Percentiles rank a stretch among this genome's conserved stretches.
Conservation (phyloP, 2,329 filamentous ascomycete genomes). For the Corinectria fuckeliana region DNA sequence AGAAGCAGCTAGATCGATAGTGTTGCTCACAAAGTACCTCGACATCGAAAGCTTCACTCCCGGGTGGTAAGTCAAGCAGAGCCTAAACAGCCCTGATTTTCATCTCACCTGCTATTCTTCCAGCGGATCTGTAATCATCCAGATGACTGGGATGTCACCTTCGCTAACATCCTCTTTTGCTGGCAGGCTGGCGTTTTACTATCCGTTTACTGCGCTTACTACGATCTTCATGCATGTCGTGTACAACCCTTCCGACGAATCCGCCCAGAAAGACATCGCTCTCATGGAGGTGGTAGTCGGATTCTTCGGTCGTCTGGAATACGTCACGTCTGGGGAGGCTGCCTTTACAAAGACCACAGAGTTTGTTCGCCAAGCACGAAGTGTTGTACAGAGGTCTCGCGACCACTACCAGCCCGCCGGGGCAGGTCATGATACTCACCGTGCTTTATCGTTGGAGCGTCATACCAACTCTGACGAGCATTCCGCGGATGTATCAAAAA, state of each 20-base stretch:
- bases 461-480: neutral
- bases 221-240: conserved; percentile 5
- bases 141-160: no score
- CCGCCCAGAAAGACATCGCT: conserved; percentile 1
- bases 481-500: neutral
- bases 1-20: conserved; percentile 2
- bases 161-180: neutral
- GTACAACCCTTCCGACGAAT: neutral
- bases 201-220: conserved; percentile 3
- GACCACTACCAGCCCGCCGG: no score
- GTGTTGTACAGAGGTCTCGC: no score
- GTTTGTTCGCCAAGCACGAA: conserved; percentile 6
- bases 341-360: conserved; percentile 14
- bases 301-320: conserved; percentile 13
- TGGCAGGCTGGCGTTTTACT: conserved; percentile 1
- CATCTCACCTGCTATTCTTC: no score
- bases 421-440: neutral
- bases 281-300: conserved; percentile 12
- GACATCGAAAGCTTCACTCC: conserved; percentile 14
- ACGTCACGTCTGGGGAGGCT: conserved; percentile 9
- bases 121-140: no score
- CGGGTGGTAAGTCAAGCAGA: neutral
- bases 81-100: neutral
- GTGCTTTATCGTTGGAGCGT: neutral
- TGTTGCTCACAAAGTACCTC: conserved; percentile 3